Evolutionary conservation across 1,284 basidiomycete species (phyloP), one percentile per base, ranked within the genome.

Genomic region (Phenoliferia sp.): DNA sequence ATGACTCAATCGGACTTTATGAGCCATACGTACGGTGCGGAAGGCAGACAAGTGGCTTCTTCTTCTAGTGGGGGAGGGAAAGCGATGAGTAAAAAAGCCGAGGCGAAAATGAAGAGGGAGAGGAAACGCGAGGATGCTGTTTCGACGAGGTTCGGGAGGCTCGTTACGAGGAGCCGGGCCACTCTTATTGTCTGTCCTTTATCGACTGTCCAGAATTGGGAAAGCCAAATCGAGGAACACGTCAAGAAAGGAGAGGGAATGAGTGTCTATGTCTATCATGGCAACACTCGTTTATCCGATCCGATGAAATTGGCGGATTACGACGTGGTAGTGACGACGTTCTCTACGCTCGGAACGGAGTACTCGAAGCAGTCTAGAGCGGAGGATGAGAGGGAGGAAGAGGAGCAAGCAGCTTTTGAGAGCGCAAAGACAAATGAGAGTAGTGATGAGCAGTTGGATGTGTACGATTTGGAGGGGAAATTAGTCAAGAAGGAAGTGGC

Each of bases 191-290:
- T 99, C 32, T 98, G 96, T 75, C 96, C 96, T 10, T 83, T 99
- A 63, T 95, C 93, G 29, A 97, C 96, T 2, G 92, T 99, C 1
- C 88, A 91, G 58, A 99, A 98, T 77, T 99, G 96, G 96, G 95
- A 99, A 80, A 92, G 96, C 71, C 96, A 99, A 79, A 90, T 99
- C 78, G 86, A 88, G 68, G 94, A 98, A 77, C 96, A 99, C 80
- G 79, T 76, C 76, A 22, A 71, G 69, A 29, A 73, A 63, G 64
- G 75, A 68, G 16, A 77, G 74, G 63, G 65, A 28, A 80, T 95
- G 5, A 86, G 87, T 32, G 88, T 99, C 36, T 99, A 98, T 80
- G 86, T 99, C 69, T 99, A 99, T 78, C 96, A 99, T 76, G 96
- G 96, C 17, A 90, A 91, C 74, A 84, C 88, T 26, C 88, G 96